These are phyloP conservation scores for Silene uniflora DNA, from an alignment of 148 eudicot genomes.

Conservation along the genomic window DNA sequence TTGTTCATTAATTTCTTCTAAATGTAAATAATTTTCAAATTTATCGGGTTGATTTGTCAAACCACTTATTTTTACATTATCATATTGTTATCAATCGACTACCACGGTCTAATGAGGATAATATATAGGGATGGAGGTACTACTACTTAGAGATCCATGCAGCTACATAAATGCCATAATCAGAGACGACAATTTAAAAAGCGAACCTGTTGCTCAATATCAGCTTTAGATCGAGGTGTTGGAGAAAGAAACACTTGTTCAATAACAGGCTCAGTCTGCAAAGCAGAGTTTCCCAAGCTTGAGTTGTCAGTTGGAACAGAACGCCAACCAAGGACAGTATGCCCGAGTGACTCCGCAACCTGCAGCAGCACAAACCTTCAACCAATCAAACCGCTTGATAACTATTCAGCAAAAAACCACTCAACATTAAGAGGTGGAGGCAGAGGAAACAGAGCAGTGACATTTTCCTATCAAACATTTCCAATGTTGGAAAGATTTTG, in stretches of 20 bases:
- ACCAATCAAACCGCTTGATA: slow-evolving; percentile 2
- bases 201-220: slow-evolving; percentile 86
- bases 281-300: slow-evolving; percentile 81
- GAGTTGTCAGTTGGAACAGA: slow-evolving; percentile 91
- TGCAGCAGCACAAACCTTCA: slow-evolving; percentile 21
- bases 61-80: too few species aligned
- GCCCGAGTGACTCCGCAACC: slow-evolving; percentile 98
- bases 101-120: not conserved
- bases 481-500: too few species aligned
- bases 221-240: slow-evolving; percentile 66
- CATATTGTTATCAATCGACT: too few species aligned
- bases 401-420: not conserved
- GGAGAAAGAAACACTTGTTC: slow-evolving; percentile 98
- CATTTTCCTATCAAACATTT: too few species aligned
- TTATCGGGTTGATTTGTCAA: too few species aligned
- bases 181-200: not conserved
- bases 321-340: slow-evolving; percentile 95
- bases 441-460: too few species aligned
- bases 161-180: too few species aligned
- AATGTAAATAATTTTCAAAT: too few species aligned
- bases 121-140: too few species aligned
- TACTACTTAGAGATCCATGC: too few species aligned
- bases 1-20: too few species aligned
- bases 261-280: slow-evolving; percentile 88
- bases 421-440: too few species aligned